A percentile compares a stretch with the other conserved stretches of the same genome.
Conservation (phyloP, 208 protist species). For the Strigomonas oncopelti region DNA sequence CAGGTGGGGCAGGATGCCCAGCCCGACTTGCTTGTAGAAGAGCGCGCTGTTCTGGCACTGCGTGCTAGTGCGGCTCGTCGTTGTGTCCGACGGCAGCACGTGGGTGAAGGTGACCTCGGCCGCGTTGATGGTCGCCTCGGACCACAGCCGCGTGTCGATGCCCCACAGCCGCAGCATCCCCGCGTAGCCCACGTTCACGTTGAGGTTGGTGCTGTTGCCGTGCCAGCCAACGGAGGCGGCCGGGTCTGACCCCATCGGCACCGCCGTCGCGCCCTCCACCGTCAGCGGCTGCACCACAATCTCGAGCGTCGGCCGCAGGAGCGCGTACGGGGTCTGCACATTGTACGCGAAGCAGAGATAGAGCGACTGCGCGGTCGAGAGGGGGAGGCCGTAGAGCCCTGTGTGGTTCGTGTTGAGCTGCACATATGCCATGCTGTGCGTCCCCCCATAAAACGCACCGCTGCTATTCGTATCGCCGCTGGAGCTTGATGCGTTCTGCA, state of each 20-base stretch:
- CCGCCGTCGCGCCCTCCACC: slow-evolving; percentile 25
- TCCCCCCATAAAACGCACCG: background rate
- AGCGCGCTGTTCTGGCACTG: slow-evolving; percentile 53
- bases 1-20: slow-evolving; percentile 21
- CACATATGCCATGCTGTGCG: slow-evolving; percentile 33
- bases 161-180: slow-evolving; percentile 58
- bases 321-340: slow-evolving; percentile 33
- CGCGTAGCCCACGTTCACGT: slow-evolving; percentile 58
- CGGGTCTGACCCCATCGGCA: slow-evolving; percentile 2
- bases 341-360: slow-evolving; percentile 56
- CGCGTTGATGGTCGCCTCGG: slow-evolving; percentile 39
- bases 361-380: slow-evolving; percentile 1
- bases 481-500: slow-evolving; percentile 1
- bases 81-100: slow-evolving; percentile 17
- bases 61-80: slow-evolving; percentile 29
- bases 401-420: slow-evolving; percentile 71
- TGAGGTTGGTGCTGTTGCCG: slow-evolving; percentile 23
- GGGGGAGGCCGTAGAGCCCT: slow-evolving; percentile 48
- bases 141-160: slow-evolving; percentile 52
- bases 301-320: slow-evolving; percentile 25
- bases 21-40: slow-evolving; percentile 47
- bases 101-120: slow-evolving; percentile 44
- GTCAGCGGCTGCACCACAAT: slow-evolving; percentile 43
- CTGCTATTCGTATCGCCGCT: background rate
- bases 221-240: slow-evolving; percentile 4